Conservation (phyloP, 306 rosid genomes). For the Vachellia collinsii region DNA sequence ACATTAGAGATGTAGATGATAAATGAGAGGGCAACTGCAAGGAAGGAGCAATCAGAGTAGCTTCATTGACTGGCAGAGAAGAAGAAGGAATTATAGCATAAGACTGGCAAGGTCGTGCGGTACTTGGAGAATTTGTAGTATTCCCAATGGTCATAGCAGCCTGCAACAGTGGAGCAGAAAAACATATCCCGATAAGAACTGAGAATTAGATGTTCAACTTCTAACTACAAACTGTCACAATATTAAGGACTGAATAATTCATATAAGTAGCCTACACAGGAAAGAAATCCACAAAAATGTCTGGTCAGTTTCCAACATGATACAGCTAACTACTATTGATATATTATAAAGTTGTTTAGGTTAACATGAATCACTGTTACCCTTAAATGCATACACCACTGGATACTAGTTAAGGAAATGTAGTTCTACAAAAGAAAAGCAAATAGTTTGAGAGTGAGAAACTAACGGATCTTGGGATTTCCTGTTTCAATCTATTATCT, state of each 20-base stretch:
- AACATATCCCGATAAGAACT: slow-evolving; percentile 23
- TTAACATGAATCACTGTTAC: not conserved
- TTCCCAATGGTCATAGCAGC: slow-evolving; percentile 58
- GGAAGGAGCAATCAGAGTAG: slow-evolving; percentile 46
- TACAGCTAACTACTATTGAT: not conserved
- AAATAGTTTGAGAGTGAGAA: not conserved
- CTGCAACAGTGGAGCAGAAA: slow-evolving; percentile 44
- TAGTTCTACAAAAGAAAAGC: not conserved
- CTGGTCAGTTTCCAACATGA: not conserved
- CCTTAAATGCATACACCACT: not conserved
- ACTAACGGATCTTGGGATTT: slow-evolving; percentile 6
- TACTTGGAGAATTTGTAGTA: slow-evolving; percentile 51
- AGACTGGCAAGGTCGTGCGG: slow-evolving; percentile 53
- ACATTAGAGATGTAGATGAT: slow-evolving; percentile 45
- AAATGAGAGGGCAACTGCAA: slow-evolving; percentile 51
- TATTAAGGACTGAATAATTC: not conserved
- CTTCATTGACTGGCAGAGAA: slow-evolving; percentile 43
- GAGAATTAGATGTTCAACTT: slow-evolving; percentile 27
- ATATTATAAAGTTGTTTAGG: not conserved
- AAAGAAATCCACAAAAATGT: not conserved
- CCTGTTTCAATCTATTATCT: slow-evolving; percentile 10
- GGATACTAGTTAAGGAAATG: not conserved
- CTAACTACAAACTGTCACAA: slow-evolving; percentile 1
- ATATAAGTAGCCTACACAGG: slow-evolving; percentile 11
- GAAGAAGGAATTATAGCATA: slow-evolving; percentile 44